Base-by-base conservation (phyloP, 495 filamentous ascomycete genomes). In the Neurospora sp. region DNA sequence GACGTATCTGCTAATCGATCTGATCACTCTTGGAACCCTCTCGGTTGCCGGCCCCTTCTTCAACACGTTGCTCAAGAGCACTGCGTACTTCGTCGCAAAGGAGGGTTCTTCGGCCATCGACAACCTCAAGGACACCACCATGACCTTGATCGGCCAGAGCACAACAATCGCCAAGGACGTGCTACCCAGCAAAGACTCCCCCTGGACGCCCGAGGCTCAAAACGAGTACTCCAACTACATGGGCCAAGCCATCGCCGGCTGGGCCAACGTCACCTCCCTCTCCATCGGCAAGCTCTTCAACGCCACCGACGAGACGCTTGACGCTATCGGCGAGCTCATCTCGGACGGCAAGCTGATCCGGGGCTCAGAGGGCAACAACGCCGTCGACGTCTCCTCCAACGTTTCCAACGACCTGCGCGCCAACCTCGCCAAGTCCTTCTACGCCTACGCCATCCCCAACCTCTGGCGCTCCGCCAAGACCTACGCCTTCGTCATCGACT, bases 401-500 rank as follows among this genome's bases (percentile, higher is more conserved):
- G 31, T 1, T 3, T 12, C 31, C 40, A 39, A n/a, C 39, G 41
- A 59, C 4, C 48, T 69, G 12, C 22, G 61, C 1, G 10, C 12
- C 20, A 59, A 22, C 20, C 3, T 73, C 0, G 16, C 16, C 40
- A 82, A 78, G 71, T 38, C 73, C 39, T 78, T 81, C 69, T 82
- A 73, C 74, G 80, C 70, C 40, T 83, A 69, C 71, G 61, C 75
- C n/a, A 82, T 82, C 69, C 80, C 82, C 1, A 68, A 72, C 20
- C n/a, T 79, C 5, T 83, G 81, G 81, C 61, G 71, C 68, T 5
- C 27, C 8, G 76, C 81, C 6, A 61, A 70, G 3, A 68, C 69
- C 4, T 74, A 75, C 69, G 70, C 81, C 35, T 83, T 83, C 61
- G 69, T 83, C 68, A 66, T 81, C 20, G 81, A 82, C 77, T 76